These are phyloP conservation scores for Termitomyces sp. DNA, from an alignment of 768 basidiomycete species.

Conservation along the genomic window DNA sequence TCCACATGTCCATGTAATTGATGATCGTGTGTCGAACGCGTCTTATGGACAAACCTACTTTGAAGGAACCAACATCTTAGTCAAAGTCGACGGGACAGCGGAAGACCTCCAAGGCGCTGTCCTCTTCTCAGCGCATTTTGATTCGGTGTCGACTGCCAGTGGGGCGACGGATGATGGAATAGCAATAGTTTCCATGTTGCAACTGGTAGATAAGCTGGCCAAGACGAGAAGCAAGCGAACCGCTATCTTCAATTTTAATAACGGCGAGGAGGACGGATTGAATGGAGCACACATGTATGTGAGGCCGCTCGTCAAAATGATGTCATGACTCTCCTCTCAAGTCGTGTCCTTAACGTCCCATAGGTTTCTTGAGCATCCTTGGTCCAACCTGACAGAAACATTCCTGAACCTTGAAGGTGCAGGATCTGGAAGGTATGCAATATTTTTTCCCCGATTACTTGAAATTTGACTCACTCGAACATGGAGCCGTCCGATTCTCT, in stretches of 20 bases:
- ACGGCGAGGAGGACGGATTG: conserved; percentile 78
- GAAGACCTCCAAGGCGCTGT: conserved; percentile 39
- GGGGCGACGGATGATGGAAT: conserved; percentile 68
- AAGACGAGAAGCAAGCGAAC: conserved; percentile 34
- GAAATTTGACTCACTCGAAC: conserved; percentile 1
- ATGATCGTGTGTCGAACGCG: conserved; percentile 35
- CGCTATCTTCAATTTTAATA: conserved; percentile 81
- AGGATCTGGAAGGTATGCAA: conserved; percentile 64
- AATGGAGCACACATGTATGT: conserved; percentile 65
- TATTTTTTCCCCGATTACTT: neutral
- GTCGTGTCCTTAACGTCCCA: neutral
- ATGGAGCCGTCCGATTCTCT: conserved; percentile 67
- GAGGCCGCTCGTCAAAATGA: neutral
- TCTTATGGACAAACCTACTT: conserved; percentile 46
- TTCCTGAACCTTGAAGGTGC: conserved; percentile 87
- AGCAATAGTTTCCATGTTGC: conserved; percentile 15
- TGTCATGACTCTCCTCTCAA: too few relatives aligned
- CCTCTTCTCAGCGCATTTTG: conserved; percentile 79
- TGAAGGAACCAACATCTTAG: conserved; percentile 65
- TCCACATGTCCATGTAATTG: conserved; percentile 45
- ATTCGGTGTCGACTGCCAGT: conserved; percentile 72
- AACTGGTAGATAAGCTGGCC: conserved; percentile 50
- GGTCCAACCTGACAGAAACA: conserved; percentile 59
- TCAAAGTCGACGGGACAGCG: conserved; percentile 57
- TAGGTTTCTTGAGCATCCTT: conserved; percentile 73